Base-by-base conservation (phyloP, 2,329 filamentous ascomycete species). In the Aschersonia sp. region DNA sequence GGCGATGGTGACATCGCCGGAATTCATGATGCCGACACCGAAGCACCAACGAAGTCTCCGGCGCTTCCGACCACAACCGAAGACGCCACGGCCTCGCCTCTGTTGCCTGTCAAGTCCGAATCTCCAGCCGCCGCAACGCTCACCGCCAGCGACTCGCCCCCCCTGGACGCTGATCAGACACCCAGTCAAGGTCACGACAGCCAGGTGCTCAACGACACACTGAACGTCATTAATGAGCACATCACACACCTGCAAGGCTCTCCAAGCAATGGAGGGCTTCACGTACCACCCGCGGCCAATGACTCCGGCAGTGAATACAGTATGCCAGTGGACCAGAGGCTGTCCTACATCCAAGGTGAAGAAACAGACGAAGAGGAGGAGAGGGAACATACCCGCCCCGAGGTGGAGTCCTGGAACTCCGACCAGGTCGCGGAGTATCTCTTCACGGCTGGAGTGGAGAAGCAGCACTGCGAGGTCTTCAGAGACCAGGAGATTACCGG, bases 361-460 rank as follows among this genome's bases (percentile, higher is more conserved):
- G 90, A 96, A 64, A 96, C 89, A 1, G 90, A 97, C 56, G 88
- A 96, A 58, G 92, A 97, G 63, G 92, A 97, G 63, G 81, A 85
- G 33, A 73, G 68, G 10, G 60, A 75, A n/a, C 81, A 87, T 55
- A 84, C 70, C 10, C 70, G 73, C 12, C 70, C 76, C 35, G 84
- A 96, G 60, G 87, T 98, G 30, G 77, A 82, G 57, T 64, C 69
- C 2, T 98, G 92, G 92, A 79, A 75, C 31, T 78, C 88, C 1
- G 77, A 80, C 53, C 79, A 92, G 51, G 90, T 96, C 22, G 87
- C 90, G 33, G 87, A 94, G 57, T 90, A 94, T 60, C 71, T 98
- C 41, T 89, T 92, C 55, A 84, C 85, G 2, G 70, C 80, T 4
- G 89, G 88, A 6, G 84, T 97, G 6, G 90, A 97, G 62, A 80